Evolutionary conservation across 1,284 basidiomycete species (phyloP).

Genomic region (Malassezia furfur): DNA sequence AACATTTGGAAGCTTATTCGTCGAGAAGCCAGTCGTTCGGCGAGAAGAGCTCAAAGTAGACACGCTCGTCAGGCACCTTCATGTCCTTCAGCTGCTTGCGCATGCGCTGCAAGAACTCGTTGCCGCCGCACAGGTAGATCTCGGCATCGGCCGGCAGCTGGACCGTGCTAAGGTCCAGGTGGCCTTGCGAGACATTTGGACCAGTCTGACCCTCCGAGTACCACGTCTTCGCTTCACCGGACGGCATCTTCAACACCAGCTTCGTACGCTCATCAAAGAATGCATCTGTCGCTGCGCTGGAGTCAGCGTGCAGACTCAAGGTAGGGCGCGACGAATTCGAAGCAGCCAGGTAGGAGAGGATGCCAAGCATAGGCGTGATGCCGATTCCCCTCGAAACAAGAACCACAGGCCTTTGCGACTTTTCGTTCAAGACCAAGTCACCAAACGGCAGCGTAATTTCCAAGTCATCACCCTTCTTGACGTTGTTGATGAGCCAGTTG

Average conservation of each 20-base stretch:
- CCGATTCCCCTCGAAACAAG: slow-evolving; percentile 13
- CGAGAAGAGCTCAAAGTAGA: slow-evolving; percentile 11
- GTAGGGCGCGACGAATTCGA: slow-evolving; percentile 2
- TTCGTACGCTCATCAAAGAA: not conserved
- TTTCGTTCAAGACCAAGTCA: slow-evolving; percentile 1
- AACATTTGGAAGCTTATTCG: not conserved
- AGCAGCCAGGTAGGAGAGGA: slow-evolving; percentile 3
- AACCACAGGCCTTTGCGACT: not conserved
- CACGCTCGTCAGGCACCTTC: not conserved
- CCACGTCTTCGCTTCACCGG: not conserved
- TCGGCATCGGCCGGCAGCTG: not conserved
- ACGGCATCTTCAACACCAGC: not conserved
- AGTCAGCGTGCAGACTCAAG: not conserved
- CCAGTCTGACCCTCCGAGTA: not conserved
- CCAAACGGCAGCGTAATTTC: slow-evolving; percentile 12
- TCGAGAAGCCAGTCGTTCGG: slow-evolving; percentile 15
- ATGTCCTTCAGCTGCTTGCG: not conserved
- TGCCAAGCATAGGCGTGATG: slow-evolving; percentile 11
- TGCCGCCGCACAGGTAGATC: slow-evolving; percentile 9
- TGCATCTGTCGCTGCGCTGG: not conserved
- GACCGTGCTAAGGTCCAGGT: not conserved
- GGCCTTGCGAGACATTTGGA: not conserved
- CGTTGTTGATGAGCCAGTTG: slow-evolving; percentile 11
- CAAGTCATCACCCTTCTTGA: not conserved
- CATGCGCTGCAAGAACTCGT: slow-evolving; percentile 2